A percentile compares a stretch with the other conserved stretches of the same genome.
These are phyloP conservation scores for Diaporthe helianthi DNA, from an alignment of 2,329 filamentous ascomycete genomes.

Conservation along the genomic window DNA sequence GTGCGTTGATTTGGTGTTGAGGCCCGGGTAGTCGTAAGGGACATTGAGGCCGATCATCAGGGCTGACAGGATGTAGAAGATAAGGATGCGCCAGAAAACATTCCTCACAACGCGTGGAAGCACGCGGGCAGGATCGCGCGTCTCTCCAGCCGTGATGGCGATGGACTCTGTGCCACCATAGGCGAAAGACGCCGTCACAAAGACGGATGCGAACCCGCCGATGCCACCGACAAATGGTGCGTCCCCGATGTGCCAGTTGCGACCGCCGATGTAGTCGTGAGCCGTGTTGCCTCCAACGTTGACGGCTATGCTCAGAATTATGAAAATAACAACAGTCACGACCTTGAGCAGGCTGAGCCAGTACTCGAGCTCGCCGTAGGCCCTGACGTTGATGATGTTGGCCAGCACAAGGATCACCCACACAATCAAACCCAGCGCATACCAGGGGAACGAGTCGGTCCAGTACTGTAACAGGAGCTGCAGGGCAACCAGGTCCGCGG, in stretches of 20 bases:
- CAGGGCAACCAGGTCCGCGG: slow-evolving; percentile 65
- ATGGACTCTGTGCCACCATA: slow-evolving; percentile 70
- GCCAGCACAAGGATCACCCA: slow-evolving; percentile 60
- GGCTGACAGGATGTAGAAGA: slow-evolving; percentile 60
- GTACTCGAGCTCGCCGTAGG: slow-evolving; percentile 65
- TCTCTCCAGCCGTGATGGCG: slow-evolving; percentile 71
- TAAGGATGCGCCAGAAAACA: slow-evolving; percentile 68
- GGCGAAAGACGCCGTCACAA: slow-evolving; percentile 67
- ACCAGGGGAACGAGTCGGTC: slow-evolving; percentile 68
- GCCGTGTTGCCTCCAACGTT: slow-evolving; percentile 64
- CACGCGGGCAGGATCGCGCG: slow-evolving; percentile 65
- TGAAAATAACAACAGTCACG: slow-evolving; percentile 64
- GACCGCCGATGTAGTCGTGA: slow-evolving; percentile 63
- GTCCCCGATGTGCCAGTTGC: slow-evolving; percentile 64
- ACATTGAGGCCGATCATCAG: slow-evolving; percentile 65
- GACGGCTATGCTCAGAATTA: slow-evolving; percentile 67
- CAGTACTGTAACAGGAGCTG: slow-evolving; percentile 68
- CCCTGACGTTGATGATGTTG: slow-evolving; percentile 59
- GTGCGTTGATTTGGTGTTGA: slow-evolving; percentile 50
- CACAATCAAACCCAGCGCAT: slow-evolving; percentile 68
- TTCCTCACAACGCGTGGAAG: slow-evolving; percentile 70
- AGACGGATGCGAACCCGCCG: slow-evolving; percentile 70
- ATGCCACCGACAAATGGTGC: slow-evolving; percentile 71
- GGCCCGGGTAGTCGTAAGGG: slow-evolving; percentile 59
- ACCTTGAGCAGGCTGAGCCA: slow-evolving; percentile 64